Evolutionary conservation across 139 green algal genomes (phyloP).

Genomic region (Chlorella sp.): DNA sequence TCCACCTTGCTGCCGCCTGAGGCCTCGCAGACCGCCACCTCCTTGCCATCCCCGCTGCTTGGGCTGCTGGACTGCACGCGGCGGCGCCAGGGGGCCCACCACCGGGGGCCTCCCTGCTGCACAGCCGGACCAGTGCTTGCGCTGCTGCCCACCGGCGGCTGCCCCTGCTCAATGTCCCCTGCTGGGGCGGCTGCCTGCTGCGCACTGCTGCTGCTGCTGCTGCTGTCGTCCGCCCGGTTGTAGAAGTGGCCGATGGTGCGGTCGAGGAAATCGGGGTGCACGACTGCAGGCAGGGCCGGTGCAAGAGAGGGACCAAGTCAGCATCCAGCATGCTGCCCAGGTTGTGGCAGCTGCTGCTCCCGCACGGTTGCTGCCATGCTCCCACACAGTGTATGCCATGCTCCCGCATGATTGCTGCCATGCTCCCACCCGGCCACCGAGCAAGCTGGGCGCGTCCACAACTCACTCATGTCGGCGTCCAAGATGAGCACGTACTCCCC

Average conservation of each 20-base stretch:
- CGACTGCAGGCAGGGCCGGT: constrained; percentile 4
- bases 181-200: not conserved
- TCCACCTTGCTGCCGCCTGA: no score
- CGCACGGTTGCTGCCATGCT: no score
- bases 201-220: not conserved
- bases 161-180: not conserved
- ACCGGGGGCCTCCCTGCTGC: no score
- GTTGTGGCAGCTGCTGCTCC: no score
- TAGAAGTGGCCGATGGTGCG: constrained; percentile 40
- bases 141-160: no score
- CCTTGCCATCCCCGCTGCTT: not conserved
- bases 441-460: no score
- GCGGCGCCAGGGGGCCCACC: not conserved
- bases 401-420: no score
- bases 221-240: not conserved
- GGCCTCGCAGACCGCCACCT: no score
- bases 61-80: not conserved
- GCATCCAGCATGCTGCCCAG: no score
- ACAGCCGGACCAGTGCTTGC: no score
- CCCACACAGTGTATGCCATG: no score
- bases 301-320: constrained; percentile 24
- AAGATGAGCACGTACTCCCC: constrained; percentile 36
- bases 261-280: constrained; percentile 30
- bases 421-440: no score
- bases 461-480: constrained; percentile 49